phyloP scores from a whole-genome alignment of 768 basidiomycete species.

The Gelatoporia subvermispora region DNA sequence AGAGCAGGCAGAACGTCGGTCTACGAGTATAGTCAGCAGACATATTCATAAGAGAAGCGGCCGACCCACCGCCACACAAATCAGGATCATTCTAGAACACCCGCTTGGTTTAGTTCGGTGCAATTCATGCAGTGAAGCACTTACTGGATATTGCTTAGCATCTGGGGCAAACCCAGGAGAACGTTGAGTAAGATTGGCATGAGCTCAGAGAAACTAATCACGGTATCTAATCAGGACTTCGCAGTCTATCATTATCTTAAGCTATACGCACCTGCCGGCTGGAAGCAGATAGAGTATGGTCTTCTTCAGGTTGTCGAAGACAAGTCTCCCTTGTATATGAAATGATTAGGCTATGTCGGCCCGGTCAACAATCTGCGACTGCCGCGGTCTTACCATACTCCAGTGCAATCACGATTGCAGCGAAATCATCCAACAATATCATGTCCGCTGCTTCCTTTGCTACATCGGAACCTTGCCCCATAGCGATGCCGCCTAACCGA shows the following conservation, averaged over 20 bases:
- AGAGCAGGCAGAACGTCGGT: conserved; percentile 52
- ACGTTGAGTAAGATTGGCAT: conserved; percentile 56
- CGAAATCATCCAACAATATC: conserved; percentile 59
- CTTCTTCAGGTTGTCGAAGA: conserved; percentile 59
- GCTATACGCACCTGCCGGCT: conserved; percentile 38
- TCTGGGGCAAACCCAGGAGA: conserved; percentile 38
- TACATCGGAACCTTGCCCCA: conserved; percentile 46
- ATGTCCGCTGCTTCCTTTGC: conserved; percentile 58
- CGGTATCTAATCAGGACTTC: neutral
- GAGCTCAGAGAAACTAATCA: conserved; percentile 49
- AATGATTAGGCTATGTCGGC: neutral
- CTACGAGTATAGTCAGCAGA: neutral
- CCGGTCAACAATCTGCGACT: neutral
- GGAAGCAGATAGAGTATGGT: conserved; percentile 42
- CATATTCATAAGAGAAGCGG: neutral
- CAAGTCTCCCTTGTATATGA: conserved; percentile 35
- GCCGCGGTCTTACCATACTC: conserved; percentile 40
- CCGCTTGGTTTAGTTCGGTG: conserved; percentile 7
- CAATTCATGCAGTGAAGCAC: conserved; percentile 13
- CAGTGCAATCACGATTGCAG: conserved; percentile 56
- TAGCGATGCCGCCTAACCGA: conserved; percentile 44
- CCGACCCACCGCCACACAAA: conserved; percentile 36
- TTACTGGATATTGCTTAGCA: conserved; percentile 34
- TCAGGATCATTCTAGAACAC: conserved; percentile 39
- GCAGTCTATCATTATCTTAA: neutral